These are phyloP conservation scores for Candida bentonensis DNA, from an alignment of 805 yeast genomes.

Conservation along the genomic window DNA sequence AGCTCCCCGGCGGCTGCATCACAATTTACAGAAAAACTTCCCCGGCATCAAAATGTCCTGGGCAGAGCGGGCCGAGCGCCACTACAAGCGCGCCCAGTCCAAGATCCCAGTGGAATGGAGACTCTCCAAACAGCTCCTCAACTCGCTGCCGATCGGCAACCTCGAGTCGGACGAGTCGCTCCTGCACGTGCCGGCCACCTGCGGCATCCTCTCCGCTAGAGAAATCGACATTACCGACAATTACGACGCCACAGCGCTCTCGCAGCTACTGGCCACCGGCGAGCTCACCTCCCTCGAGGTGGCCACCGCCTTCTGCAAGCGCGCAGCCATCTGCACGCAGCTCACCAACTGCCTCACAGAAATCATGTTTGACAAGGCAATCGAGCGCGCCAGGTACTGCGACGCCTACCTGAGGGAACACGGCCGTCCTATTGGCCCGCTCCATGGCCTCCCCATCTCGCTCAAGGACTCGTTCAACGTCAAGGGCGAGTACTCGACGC, in stretches of 20 bases:
- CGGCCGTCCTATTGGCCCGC: constrained; percentile 44
- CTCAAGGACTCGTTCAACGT: constrained; percentile 38
- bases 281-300: constrained; percentile 32
- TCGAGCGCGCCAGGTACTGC: constrained; percentile 37
- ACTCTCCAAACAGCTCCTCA: not conserved
- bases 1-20: too few relatives aligned
- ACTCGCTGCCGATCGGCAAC: not conserved
- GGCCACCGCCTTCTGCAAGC: constrained; percentile 40
- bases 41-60: too few relatives aligned
- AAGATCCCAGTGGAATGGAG: not conserved
- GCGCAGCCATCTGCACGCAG: constrained; percentile 47
- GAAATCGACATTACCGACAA: constrained; percentile 16
- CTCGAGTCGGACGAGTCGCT: not conserved
- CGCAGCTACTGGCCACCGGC: constrained; percentile 14
- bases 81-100: not conserved
- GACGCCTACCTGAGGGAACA: constrained; percentile 35
- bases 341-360: constrained; percentile 26
- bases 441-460: constrained; percentile 55
- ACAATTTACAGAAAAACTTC: too few relatives aligned
- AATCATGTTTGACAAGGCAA: constrained; percentile 42
- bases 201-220: constrained; percentile 11
- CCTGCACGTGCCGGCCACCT: constrained; percentile 6
- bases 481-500: constrained; percentile 33
- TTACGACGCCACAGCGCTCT: constrained; percentile 11
- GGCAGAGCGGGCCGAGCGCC: not conserved